Evolutionary conservation across 2,329 filamentous ascomycete genomes (phyloP), one percentile per base, ranked within the genome.

Genomic region (Trichoderma sp.): DNA sequence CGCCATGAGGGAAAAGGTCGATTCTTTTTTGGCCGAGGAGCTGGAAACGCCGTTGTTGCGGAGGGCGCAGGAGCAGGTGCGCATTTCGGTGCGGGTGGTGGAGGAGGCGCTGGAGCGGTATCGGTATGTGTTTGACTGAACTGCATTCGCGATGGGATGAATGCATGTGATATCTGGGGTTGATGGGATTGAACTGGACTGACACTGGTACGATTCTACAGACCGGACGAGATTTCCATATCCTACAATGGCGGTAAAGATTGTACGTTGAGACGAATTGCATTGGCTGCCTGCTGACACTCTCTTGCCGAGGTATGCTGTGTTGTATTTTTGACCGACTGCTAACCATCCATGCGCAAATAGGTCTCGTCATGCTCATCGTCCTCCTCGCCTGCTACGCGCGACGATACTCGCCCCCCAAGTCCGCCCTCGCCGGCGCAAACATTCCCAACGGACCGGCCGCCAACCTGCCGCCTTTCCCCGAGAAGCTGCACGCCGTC

Each of bases 181-280:
- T 39, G 23, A 23, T 23, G 23, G 23, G 36, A 39, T 39, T 50
- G 30, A 8, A 32, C 4, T 43, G 47, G 28, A 39, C 15, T 39
- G 3, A 17, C 13, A 20, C 23, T 13, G 50, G n/a, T 50, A 17
- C 34, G 12, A 30, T 23, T 23, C 39, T 58, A 73, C 77, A 96
- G 93, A 72, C 88, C 92, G 73, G 87, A 91, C 72, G 88, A 97
- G 79, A 87, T 98, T 73, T 94, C 95, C 6, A 86, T 98, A 74
- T 97, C 95, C 71, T 99, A 98, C 83, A 99, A 99, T 77, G 96
- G 96, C 79, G 96, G 96, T 73, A 99, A 99, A 82, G 96, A 98
- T 86, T 98, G 95, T 70, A 61, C 26, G 66, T 61, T 6, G 47
- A 20, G 9, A 50, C 43, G n/a, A 20, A 50, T 6, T 23, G 43